Evolutionary conservation across 2,329 filamentous ascomycete genomes (phyloP).

Genomic region (Monilinia vaccinii-corymbosi): DNA sequence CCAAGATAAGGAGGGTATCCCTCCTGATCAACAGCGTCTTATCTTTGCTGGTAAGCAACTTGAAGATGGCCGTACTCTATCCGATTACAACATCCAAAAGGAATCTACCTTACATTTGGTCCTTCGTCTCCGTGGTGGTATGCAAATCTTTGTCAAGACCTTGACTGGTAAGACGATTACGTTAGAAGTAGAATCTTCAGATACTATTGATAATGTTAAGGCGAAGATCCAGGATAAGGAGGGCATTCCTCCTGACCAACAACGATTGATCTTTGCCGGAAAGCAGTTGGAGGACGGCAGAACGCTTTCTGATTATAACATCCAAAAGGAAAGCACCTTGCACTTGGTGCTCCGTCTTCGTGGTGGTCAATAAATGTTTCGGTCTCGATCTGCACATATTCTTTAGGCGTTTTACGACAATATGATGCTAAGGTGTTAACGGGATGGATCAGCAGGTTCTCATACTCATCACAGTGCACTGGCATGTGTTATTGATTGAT

Average conservation of each 20-base stretch:
- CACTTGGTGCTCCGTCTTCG: conserved; percentile 63
- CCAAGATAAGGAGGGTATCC: conserved; percentile 64
- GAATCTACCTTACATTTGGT: conserved; percentile 64
- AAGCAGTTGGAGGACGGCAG: conserved; percentile 69
- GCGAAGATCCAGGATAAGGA: conserved; percentile 65
- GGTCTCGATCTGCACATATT: conserved; percentile 4
- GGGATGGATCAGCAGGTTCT: conserved; percentile 1
- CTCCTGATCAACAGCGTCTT: conserved; percentile 60
- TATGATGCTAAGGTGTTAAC: conserved; percentile 3
- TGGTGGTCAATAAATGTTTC: conserved; percentile 40
- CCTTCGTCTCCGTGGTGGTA: conserved; percentile 63
- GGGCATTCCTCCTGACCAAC: conserved; percentile 61
- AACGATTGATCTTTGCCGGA: conserved; percentile 61
- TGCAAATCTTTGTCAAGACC: conserved; percentile 68
- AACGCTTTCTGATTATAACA: conserved; percentile 79
- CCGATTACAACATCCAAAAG: conserved; percentile 85
- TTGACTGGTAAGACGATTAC: conserved; percentile 63
- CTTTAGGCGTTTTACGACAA: conserved; percentile 1
- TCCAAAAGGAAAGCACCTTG: conserved; percentile 69
- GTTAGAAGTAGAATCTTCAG: conserved; percentile 56
- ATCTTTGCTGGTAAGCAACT: conserved; percentile 65
- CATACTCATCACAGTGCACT: neutral
- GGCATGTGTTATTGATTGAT: conserved; percentile 1
- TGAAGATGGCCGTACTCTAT: conserved; percentile 70
- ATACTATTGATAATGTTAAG: conserved; percentile 65